Base-by-base conservation (phyloP, 179 eudicot genomes). In the Carnegiea gigantea region DNA sequence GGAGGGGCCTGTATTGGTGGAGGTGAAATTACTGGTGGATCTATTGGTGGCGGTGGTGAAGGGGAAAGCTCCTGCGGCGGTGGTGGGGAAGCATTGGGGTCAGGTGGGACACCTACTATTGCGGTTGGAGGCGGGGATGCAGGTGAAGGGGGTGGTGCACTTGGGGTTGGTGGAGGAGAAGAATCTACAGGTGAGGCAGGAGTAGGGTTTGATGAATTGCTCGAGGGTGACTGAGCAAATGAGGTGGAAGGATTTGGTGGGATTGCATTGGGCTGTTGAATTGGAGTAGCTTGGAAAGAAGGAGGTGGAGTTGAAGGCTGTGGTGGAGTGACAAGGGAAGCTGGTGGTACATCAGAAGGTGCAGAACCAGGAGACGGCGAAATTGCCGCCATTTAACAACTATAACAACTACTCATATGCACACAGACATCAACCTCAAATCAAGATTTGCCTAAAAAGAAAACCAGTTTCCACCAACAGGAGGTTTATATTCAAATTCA, bases 331-430 rank as follows among this genome's bases (percentile, higher is more conserved):
- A 75, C 76, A 59, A 84, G 13, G 1, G 80, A 18, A 49, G 88
- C 78, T 70, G 88, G 81, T 70, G 80, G 81, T 17, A 44, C 81
- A 53, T 84, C 46, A 70, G 83, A 62, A 71, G 90, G 78, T 18
- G 82, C 23, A 73, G 90, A 88, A 73, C 75, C 67, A 43, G 92
- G 89, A 82, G 92, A 87, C 23, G 90, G 90, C 40, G 90, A 85
- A 20, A 78, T 6, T 12, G 85, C 80, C 17, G 92, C 88, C 94
- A 92, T 92, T 85, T 60, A 81, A 76, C 71, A 62, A 72, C 23
- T 36, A 15, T 9, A 17, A 11, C 73, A 30, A 30, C 68, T 24
- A 64, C 40, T 79, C 79, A 79, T 76, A 79, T 44, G 30, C 67
- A 79, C 87, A 77, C 38, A 79, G 4, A 84, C 75, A 70, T 51